phyloP scores from a whole-genome alignment of 371 early-diverging fungal genomes.

The Sanchytrium tribonematis region DNA sequence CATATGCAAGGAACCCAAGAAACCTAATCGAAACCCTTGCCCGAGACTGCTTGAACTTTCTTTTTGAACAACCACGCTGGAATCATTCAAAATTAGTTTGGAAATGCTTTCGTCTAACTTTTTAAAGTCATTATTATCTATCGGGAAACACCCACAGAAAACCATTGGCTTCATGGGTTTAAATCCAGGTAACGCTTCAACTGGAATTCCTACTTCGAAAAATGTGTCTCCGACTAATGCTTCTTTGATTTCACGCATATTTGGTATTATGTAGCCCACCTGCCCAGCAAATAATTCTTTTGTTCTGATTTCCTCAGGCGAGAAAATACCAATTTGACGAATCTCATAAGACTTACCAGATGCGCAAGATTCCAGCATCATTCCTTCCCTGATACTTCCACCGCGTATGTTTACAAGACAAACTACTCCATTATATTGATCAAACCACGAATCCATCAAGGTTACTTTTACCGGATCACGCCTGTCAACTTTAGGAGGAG shows the following conservation, averaged over 20 bases:
- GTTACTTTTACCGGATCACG: constrained; percentile 43
- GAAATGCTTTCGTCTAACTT: constrained; percentile 64
- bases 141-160: constrained; percentile 75
- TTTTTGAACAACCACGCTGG: constrained; percentile 56
- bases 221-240: constrained; percentile 91
- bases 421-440: constrained; percentile 73
- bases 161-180: constrained; percentile 73
- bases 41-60: constrained; percentile 61
- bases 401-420: constrained; percentile 65
- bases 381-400: constrained; percentile 46
- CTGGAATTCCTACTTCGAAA: constrained; percentile 20
- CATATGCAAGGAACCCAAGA: constrained; percentile 70
- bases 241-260: constrained; percentile 72
- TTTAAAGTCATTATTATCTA: constrained; percentile 57
- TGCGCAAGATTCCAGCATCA: constrained; percentile 7
- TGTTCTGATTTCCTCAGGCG: not conserved
- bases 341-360: constrained; percentile 10
- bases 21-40: constrained; percentile 87
- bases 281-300: constrained; percentile 48
- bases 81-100: constrained; percentile 72
- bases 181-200: constrained; percentile 59
- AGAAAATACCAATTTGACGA: not conserved
- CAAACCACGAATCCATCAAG: constrained; percentile 88
- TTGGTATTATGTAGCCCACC: constrained; percentile 70
- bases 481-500: constrained; percentile 22